These are phyloP conservation scores for Macaranga tanarius DNA, from an alignment of 441 rosid genomes.

Conservation along the genomic window DNA sequence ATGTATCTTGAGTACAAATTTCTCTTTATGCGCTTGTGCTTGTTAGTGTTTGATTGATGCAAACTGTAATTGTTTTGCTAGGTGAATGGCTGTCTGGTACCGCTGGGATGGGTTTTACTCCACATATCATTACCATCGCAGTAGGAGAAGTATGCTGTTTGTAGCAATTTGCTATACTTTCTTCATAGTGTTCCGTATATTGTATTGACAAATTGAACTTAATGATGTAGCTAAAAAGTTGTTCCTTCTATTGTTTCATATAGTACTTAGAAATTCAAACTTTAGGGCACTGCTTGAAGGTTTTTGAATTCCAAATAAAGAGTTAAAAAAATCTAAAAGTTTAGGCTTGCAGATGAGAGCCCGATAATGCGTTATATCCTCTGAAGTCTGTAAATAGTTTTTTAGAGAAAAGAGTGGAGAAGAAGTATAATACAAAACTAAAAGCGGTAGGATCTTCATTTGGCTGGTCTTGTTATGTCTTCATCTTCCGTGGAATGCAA, in stretches of 20 bases:
- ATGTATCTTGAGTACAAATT: not conserved
- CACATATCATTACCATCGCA: constrained; percentile 77
- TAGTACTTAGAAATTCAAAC: not conserved
- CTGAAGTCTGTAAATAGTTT: not conserved
- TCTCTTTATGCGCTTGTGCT: constrained; percentile 6
- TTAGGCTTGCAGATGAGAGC: not conserved
- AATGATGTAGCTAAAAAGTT: no score
- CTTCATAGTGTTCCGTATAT: not conserved
- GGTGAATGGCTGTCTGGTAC: constrained; percentile 81
- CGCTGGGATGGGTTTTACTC: constrained; percentile 90
- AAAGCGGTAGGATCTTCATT: not conserved
- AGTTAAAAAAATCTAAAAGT: not conserved
- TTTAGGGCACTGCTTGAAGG: not conserved
- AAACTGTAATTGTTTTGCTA: constrained; percentile 40
- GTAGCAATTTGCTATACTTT: not conserved
- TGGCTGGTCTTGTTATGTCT: not conserved
- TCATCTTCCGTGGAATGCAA: not conserved
- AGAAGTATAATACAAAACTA: not conserved
- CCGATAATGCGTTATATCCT: not conserved
- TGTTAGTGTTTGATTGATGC: constrained; percentile 22
- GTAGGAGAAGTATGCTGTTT: constrained; percentile 73
- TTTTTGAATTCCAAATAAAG: not conserved
- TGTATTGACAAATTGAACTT: not conserved
- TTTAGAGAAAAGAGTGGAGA: not conserved
- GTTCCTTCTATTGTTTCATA: no score